Percentiles rank a stretch among this genome's conserved stretches.
Conservation (phyloP, 306 rosid genomes). For the Clitoria ternatea region DNA sequence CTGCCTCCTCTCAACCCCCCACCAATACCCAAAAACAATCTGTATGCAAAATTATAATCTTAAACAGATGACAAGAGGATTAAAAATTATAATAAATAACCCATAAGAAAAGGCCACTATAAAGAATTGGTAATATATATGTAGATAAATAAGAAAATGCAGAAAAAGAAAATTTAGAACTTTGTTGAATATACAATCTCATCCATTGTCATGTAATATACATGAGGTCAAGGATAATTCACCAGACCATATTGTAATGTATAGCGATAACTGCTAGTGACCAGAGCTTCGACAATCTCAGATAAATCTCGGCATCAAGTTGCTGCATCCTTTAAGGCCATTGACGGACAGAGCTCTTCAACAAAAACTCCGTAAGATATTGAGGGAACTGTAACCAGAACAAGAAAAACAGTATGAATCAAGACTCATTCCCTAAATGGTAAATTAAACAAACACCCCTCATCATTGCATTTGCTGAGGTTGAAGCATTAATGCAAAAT, state of each 20-base stretch:
- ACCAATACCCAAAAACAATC: too few relatives aligned
- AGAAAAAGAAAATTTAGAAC: neutral
- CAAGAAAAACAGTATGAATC: neutral
- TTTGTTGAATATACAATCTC: constrained; percentile 23
- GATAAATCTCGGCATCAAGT: constrained; percentile 24
- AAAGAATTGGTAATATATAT: neutral
- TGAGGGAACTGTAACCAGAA: constrained; percentile 26
- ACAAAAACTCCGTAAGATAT: constrained; percentile 16
- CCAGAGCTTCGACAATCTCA: constrained; percentile 33
- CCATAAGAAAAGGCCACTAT: neutral
- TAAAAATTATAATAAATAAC: neutral
- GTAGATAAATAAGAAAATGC: neutral
- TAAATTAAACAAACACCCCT: neutral
- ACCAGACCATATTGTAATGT: constrained; percentile 3
- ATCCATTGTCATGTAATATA: constrained; percentile 23
- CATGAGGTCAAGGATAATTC: constrained; percentile 16
- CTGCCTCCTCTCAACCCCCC: too few relatives aligned
- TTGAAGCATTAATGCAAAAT: neutral
- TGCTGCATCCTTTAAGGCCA: constrained; percentile 28
- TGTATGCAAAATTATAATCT: neutral
- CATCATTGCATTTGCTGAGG: neutral
- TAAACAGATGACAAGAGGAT: neutral
- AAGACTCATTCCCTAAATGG: constrained; percentile 6
- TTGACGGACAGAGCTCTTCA: constrained; percentile 17
- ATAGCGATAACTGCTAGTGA: constrained; percentile 9